Base-by-base conservation (phyloP, 805 yeast genomes). In the Candida manassasensis region DNA sequence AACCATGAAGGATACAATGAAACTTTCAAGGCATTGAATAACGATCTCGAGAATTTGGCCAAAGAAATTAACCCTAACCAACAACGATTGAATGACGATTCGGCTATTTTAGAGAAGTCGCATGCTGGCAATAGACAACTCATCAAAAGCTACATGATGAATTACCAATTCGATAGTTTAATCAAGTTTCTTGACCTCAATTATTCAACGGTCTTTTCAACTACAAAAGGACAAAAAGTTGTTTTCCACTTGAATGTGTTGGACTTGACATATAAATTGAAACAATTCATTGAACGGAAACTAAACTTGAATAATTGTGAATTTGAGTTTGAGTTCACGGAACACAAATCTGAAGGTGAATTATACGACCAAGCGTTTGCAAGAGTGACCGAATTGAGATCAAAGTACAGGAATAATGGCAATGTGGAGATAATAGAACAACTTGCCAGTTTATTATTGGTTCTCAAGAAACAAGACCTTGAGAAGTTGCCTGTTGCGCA, bases 1-100 rank as follows among this genome's bases (percentile, higher is more conserved):
- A 51, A 55, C 17, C 62, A 61, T 17, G 68, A 66, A 46, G 71
- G 70, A 1, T 62, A 57, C 35, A 45, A 59, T 32, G 57, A 58
- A 3, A 58, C 71, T 0, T 54, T 58, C 19, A 53, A 53, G 19
- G 56, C 67, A 3, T 61, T 65, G 34, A 46, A 50, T 12, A 31
- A 45, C 1, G 72, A 67, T 40, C 43, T 66, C 17, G 38, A 38
- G 8, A 52, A 48, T 9, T 45, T 65, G 25, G 29, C 45, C 6
- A 27, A 29, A 6, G 53, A 50, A 22, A 41, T 45, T 13, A 21
- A 16, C 5, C 19, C 36, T 16, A 25, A 17, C 10, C 34, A 39
- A 9, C 35, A 24, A 14, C 25, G 28, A 4, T 21, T 34, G 4
- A 43, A 40, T 9, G 50, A 46, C 19, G 41, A 40, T 18, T 19